Percentiles rank a stretch among this genome's conserved stretches.
phyloP scores from a whole-genome alignment of 805 yeast genomes.

The Pichia occidentalis region DNA sequence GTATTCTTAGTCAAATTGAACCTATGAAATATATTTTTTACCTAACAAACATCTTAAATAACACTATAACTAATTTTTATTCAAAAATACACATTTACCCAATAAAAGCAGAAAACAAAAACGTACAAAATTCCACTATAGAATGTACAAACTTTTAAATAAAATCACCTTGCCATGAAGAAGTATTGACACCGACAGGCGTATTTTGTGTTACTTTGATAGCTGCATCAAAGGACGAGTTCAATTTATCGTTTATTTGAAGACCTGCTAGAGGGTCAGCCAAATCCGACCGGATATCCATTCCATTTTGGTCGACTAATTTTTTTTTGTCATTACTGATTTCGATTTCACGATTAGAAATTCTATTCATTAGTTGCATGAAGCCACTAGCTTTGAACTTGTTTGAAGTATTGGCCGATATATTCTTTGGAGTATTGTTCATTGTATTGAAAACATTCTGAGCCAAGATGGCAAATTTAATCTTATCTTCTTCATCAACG shows the following conservation, averaged over 20 bases:
- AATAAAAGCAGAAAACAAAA: no score
- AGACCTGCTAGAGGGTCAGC: slow-evolving; percentile 20
- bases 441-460: slow-evolving; percentile 33
- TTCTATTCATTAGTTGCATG: slow-evolving; percentile 35
- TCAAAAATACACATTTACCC: no score
- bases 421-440: slow-evolving; percentile 26
- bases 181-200: not conserved
- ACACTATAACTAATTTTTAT: no score
- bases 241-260: not conserved
- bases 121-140: no score
- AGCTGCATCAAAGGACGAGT: slow-evolving; percentile 9
- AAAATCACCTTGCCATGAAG: slow-evolving; percentile 11
- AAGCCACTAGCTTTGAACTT: slow-evolving; percentile 38
- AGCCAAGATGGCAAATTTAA: slow-evolving; percentile 35
- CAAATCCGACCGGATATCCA: slow-evolving; percentile 30
- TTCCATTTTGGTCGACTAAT: slow-evolving; percentile 31
- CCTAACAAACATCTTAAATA: no score
- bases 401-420: slow-evolving; percentile 26
- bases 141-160: no score
- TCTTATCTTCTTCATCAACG: slow-evolving; percentile 27
- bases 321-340: slow-evolving; percentile 31
- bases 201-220: slow-evolving; percentile 3
- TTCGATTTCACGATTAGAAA: slow-evolving; percentile 35
- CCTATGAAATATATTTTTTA: no score
- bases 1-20: no score